A percentile compares a stretch with the other conserved stretches of the same genome.
Evolutionary conservation across 805 yeast species (phyloP).

Genomic region (Torulaspora quercuum): DNA sequence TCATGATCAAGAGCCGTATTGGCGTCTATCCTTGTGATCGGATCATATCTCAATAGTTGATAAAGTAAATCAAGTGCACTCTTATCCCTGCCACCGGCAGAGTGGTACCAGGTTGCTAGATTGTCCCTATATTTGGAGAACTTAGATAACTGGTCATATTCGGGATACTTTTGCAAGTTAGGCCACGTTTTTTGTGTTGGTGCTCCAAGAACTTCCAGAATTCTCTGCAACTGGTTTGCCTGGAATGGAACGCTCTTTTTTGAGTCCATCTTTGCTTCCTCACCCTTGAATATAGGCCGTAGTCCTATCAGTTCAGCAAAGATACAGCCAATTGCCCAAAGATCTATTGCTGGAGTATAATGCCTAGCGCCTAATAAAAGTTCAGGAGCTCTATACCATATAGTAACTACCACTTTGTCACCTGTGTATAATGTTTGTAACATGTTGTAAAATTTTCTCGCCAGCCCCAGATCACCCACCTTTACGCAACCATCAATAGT

Average conservation of each 20-base stretch:
- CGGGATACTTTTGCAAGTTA: conserved; percentile 74
- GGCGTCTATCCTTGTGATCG: conserved; percentile 75
- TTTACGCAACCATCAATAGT: conserved; percentile 85
- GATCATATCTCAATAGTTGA: conserved; percentile 75
- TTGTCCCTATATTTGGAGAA: conserved; percentile 56
- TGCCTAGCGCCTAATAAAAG: conserved; percentile 85
- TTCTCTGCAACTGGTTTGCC: conserved; percentile 84
- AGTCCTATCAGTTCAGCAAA: conserved; percentile 85
- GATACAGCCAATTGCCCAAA: conserved; percentile 96
- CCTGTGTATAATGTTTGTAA: conserved; percentile 84
- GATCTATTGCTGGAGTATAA: conserved; percentile 86
- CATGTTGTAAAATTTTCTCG: conserved; percentile 82
- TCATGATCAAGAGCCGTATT: conserved; percentile 69
- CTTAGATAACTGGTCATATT: conserved; percentile 59
- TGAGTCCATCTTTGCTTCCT: conserved; percentile 93
- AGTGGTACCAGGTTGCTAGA: conserved; percentile 79
- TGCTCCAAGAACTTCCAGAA: conserved; percentile 88
- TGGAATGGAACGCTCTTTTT: conserved; percentile 94
- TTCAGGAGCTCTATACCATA: conserved; percentile 96
- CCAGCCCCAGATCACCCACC: conserved; percentile 92
- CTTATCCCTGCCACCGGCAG: conserved; percentile 71
- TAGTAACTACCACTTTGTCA: conserved; percentile 93
- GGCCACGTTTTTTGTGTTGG: conserved; percentile 84
- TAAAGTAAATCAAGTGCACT: conserved; percentile 63
- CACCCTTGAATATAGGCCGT: conserved; percentile 94